Conservation (phyloP, 179 eudicot genomes). For the Camellia oleifera region DNA sequence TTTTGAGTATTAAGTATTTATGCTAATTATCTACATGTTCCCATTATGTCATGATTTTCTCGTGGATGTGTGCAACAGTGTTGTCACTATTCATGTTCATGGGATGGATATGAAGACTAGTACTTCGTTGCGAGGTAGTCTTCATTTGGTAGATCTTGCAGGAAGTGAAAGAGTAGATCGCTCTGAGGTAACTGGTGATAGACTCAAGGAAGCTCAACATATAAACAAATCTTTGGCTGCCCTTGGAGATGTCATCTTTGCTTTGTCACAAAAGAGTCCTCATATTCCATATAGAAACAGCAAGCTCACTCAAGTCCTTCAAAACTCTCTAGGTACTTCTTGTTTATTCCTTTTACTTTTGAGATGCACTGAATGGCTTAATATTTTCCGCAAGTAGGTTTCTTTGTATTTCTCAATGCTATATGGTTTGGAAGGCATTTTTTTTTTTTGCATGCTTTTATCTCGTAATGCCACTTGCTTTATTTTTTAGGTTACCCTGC, state of each 20-base stretch:
- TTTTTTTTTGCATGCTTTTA: not conserved
- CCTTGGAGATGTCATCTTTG: constrained; percentile 86
- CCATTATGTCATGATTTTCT: not conserved
- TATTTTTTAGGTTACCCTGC: too few species aligned
- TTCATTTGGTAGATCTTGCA: constrained; percentile 96
- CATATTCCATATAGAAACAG: constrained; percentile 96
- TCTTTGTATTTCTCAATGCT: not conserved
- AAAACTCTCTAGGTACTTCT: constrained; percentile 69
- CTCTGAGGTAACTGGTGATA: constrained; percentile 88
- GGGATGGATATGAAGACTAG: constrained; percentile 74
- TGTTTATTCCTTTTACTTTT: not conserved
- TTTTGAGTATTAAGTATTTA: too few species aligned
- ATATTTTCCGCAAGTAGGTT: not conserved
- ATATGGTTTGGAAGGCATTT: not conserved
- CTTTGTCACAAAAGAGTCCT: constrained; percentile 77
- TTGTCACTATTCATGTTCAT: constrained; percentile 71
- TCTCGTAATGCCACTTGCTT: too few species aligned
- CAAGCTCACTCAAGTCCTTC: constrained; percentile 99
- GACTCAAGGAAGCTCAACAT: constrained; percentile 88
- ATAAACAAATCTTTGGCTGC: constrained; percentile 94
- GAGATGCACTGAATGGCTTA: not conserved
- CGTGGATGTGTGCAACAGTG: constrained; percentile 33
- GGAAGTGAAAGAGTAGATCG: constrained; percentile 96
- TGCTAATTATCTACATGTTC: not conserved
- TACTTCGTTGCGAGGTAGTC: constrained; percentile 63